Evolutionary conservation across 805 yeast species (phyloP).

Genomic region (Blastobotrys chiropterorum): DNA sequence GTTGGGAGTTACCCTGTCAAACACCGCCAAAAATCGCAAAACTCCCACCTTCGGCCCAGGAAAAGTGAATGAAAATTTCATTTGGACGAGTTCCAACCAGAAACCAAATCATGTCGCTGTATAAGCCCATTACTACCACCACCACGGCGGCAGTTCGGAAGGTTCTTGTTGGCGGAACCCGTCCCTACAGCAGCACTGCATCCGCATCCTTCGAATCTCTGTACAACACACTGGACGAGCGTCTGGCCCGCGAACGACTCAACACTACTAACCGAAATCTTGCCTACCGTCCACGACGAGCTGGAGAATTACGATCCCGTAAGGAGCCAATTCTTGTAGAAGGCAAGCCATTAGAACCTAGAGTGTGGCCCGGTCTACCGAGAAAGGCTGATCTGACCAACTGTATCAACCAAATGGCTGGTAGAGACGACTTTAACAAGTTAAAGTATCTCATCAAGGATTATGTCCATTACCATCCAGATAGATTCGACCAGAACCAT

Average conservation of each 20-base stretch:
- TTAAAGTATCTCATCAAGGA: conserved; percentile 16
- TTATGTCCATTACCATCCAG: conserved; percentile 16
- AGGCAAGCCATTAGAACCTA: conserved; percentile 20
- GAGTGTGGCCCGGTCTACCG: conserved; percentile 24
- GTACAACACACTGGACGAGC: not conserved
- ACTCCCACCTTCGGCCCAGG: not conserved
- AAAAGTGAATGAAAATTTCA: not conserved
- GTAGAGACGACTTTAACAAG: conserved; percentile 17
- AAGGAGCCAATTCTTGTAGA: conserved; percentile 15
- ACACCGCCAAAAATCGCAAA: not conserved
- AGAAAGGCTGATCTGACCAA: conserved; percentile 18
- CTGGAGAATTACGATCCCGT: conserved; percentile 15
- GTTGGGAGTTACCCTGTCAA: not conserved
- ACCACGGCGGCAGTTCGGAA: not conserved
- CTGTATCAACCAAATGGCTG: conserved; percentile 14
- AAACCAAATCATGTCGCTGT: not conserved
- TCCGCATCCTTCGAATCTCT: not conserved
- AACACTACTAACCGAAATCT: conserved; percentile 12
- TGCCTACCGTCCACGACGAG: conserved; percentile 24
- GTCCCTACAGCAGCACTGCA: not conserved
- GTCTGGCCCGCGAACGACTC: not conserved
- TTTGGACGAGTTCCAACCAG: too few species aligned
- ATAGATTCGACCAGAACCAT: conserved; percentile 17
- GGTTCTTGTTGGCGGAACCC: not conserved
- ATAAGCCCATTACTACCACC: too few species aligned